Conservation (phyloP, 768 basidiomycete genomes). For the Auricularia sp. region DNA sequence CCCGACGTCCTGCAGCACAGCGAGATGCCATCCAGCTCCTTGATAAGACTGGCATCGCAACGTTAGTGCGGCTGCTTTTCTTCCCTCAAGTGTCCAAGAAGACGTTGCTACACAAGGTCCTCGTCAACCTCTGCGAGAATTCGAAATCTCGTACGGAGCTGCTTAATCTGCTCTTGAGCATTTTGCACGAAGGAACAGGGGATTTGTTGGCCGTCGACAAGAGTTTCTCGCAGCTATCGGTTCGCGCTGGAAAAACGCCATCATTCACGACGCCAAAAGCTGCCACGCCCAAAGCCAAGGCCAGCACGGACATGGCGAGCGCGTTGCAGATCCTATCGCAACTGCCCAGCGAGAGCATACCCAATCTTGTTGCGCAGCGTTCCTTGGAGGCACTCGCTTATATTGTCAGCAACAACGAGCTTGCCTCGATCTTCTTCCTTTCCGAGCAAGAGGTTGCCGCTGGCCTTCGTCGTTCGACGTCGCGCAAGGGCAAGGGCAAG, state of each 20-base stretch:
- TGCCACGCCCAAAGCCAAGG: slow-evolving; percentile 56
- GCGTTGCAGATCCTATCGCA: slow-evolving; percentile 43
- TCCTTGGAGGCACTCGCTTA: slow-evolving; percentile 85
- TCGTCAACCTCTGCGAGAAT: slow-evolving; percentile 95
- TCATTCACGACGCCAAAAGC: slow-evolving; percentile 23
- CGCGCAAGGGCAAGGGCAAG: slow-evolving; percentile 92
- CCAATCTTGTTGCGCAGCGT: slow-evolving; percentile 88
- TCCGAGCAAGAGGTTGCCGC: slow-evolving; percentile 85
- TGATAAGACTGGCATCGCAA: slow-evolving; percentile 81
- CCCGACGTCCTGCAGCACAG: slow-evolving; percentile 44
- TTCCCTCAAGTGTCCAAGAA: slow-evolving; percentile 90
- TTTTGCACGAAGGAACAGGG: slow-evolving; percentile 90
- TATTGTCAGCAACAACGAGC: slow-evolving; percentile 78
- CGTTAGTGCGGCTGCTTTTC: slow-evolving; percentile 86
- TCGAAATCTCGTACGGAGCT: slow-evolving; percentile 82
- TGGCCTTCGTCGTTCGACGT: slow-evolving; percentile 56
- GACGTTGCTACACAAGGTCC: slow-evolving; percentile 74
- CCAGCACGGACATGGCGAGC: slow-evolving; percentile 22
- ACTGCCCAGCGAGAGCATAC: slow-evolving; percentile 68
- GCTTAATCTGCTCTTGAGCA: slow-evolving; percentile 87
- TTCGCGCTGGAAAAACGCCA: slow-evolving; percentile 36
- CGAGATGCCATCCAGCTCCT: slow-evolving; percentile 91
- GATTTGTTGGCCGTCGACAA: slow-evolving; percentile 88
- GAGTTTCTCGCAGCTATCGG: slow-evolving; percentile 85
- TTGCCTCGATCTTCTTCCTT: slow-evolving; percentile 86